A percentile compares a stretch with the other conserved stretches of the same genome.
Evolutionary conservation across 768 basidiomycete species (phyloP).

Genomic region (Suillus hirtellus): DNA sequence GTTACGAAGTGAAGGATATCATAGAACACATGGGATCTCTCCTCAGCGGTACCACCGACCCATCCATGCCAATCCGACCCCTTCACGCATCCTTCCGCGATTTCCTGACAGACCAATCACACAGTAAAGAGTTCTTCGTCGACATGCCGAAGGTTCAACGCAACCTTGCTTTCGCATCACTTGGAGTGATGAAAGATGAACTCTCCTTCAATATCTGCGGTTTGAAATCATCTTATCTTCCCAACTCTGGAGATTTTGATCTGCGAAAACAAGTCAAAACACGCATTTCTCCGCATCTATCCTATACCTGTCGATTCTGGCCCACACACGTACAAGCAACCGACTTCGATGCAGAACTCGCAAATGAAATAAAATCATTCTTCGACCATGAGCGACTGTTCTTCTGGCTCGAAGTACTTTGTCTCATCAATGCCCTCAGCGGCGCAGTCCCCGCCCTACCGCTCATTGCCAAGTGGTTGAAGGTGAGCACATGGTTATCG

Average conservation of each 20-base stretch:
- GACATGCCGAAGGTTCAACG: constrained; percentile 16
- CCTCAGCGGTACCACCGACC: constrained; percentile 12
- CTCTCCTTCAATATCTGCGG: constrained; percentile 39
- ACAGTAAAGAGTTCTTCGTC: constrained; percentile 18
- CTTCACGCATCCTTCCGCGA: constrained; percentile 33
- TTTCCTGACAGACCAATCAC: constrained; percentile 20
- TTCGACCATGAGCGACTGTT: background rate
- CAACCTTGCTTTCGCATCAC: constrained; percentile 22
- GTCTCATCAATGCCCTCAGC: no score
- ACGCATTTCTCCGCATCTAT: constrained; percentile 10
- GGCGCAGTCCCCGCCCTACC: no score
- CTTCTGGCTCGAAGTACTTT: no score
- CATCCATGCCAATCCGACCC: constrained; percentile 16
- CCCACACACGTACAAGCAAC: constrained; percentile 8
- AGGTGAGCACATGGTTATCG: no score
- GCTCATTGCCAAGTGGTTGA: no score
- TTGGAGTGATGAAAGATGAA: constrained; percentile 29
- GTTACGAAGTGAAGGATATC: constrained; percentile 9
- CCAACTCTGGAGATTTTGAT: constrained; percentile 26
- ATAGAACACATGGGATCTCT: constrained; percentile 13
- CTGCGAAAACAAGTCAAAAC: background rate
- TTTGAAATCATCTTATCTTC: constrained; percentile 30
- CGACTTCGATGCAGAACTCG: background rate
- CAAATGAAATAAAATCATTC: constrained; percentile 5
- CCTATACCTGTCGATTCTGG: constrained; percentile 19